Evolutionary conservation across 257 asterid genomes (phyloP).

Genomic region (Thymus mandschuricus): DNA sequence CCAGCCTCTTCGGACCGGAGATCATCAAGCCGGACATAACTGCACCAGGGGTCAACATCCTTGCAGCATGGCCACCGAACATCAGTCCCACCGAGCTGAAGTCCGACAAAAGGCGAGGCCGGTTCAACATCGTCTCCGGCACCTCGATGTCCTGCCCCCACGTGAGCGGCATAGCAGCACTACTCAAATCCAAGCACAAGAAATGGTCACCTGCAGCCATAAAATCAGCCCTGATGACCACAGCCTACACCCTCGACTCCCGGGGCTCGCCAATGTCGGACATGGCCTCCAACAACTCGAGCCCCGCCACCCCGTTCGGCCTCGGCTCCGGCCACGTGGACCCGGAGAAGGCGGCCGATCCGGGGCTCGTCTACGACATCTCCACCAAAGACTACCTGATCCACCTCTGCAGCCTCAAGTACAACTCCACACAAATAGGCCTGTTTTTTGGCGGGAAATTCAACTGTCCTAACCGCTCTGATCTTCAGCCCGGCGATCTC

Average conservation of each 20-base stretch:
- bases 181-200: conserved; percentile 57
- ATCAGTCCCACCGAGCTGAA: conserved; percentile 57
- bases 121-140: conserved; percentile 69
- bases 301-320: conserved; percentile 55
- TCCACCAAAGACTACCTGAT: conserved; percentile 53
- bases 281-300: conserved; percentile 38
- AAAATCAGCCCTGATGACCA: conserved; percentile 79
- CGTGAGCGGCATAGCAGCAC: conserved; percentile 67
- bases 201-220: conserved; percentile 82
- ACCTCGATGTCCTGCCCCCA: conserved; percentile 93
- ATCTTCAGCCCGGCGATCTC: conserved; percentile 34
- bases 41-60: conserved; percentile 77
- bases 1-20: conserved; percentile 51
- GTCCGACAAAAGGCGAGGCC: conserved; percentile 52
- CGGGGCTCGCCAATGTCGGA: conserved; percentile 49
- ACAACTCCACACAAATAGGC: conserved; percentile 57
- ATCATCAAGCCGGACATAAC: conserved; percentile 76
- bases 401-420: conserved; percentile 60
- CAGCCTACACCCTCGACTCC: conserved; percentile 49
- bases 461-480: conserved; percentile 44
- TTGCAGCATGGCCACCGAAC: conserved; percentile 84
- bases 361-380: conserved; percentile 69
- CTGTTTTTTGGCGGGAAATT: conserved; percentile 42
- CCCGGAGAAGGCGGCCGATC: conserved; percentile 65
- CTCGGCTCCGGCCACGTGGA: conserved; percentile 75